phyloP scores from a whole-genome alignment of 2,329 filamentous ascomycete genomes.

The Fusarium setosum region DNA sequence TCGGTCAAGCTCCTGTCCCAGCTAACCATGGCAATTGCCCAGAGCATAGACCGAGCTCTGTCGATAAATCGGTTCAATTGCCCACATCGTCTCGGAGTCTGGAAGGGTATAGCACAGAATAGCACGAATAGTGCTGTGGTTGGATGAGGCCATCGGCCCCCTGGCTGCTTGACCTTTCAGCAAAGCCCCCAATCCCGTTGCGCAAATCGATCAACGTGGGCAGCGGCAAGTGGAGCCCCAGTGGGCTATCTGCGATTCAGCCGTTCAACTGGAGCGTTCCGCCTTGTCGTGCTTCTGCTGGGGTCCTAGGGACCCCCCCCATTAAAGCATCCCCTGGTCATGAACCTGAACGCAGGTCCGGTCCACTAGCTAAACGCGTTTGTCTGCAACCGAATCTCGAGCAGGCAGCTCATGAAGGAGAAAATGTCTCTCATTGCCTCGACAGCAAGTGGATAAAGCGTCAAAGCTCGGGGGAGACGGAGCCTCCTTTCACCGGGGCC shows the following conservation, averaged over 20 bases:
- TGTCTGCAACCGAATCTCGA: neutral
- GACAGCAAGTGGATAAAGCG: too few relatives aligned
- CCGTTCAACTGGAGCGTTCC: too few relatives aligned
- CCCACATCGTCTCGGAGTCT: neutral
- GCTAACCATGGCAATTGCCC: constrained; percentile 23
- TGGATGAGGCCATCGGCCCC: constrained; percentile 10
- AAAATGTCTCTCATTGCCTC: neutral
- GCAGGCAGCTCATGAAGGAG: neutral
- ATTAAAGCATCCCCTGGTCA: neutral
- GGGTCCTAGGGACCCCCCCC: too few relatives aligned
- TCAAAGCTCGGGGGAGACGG: neutral
- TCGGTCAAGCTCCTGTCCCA: constrained; percentile 26
- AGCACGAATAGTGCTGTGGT: neutral
- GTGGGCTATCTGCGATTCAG: constrained; percentile 3
- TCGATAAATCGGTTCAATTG: neutral
- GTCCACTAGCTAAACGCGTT: constrained; percentile 21
- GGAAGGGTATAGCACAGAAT: neutral
- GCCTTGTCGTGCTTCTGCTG: neutral
- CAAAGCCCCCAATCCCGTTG: constrained; percentile 32
- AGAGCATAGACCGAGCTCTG: constrained; percentile 34
- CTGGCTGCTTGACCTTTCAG: neutral
- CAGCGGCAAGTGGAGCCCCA: constrained; percentile 28
- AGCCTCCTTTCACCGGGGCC: constrained; percentile 12
- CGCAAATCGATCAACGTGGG: constrained; percentile 31
- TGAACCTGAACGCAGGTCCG: too few relatives aligned